Evolutionary conservation across 352 stramenopile species (phyloP).

Genomic region (Phytophthora megakarya): DNA sequence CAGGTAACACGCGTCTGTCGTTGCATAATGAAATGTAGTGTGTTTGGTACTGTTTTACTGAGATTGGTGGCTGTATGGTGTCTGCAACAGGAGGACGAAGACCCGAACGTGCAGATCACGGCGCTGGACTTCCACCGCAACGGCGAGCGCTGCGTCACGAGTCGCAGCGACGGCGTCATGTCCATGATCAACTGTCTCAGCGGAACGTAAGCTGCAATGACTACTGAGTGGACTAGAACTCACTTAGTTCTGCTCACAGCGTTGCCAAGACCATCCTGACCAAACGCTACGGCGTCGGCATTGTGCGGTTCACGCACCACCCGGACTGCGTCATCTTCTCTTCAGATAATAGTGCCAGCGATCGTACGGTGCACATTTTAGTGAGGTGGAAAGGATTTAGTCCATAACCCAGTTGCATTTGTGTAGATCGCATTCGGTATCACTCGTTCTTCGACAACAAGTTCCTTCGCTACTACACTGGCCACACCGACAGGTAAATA

Average conservation of each 20-base stretch:
- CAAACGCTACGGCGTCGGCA: constrained; percentile 82
- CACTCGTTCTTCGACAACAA: constrained; percentile 91
- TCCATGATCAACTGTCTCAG: constrained; percentile 85
- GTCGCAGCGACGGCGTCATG: constrained; percentile 77
- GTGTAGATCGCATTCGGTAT: constrained; percentile 81
- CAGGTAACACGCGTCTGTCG: constrained; percentile 37
- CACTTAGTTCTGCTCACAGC: too few species aligned
- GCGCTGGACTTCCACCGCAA: constrained; percentile 83
- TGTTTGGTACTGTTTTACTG: neutral
- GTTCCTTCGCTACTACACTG: constrained; percentile 87
- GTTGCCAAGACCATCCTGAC: constrained; percentile 87
- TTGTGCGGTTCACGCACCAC: constrained; percentile 83
- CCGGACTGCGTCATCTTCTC: constrained; percentile 88
- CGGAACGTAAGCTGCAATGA: constrained; percentile 74
- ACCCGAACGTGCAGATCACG: constrained; percentile 59
- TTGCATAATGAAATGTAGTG: too few species aligned
- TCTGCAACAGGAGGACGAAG: constrained; percentile 72
- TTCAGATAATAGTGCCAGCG: constrained; percentile 70
- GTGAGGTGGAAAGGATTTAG: neutral
- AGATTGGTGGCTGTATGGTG: neutral
- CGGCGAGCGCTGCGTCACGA: constrained; percentile 76
- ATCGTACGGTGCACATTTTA: constrained; percentile 49
- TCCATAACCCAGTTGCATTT: neutral
- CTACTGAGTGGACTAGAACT: too few species aligned
- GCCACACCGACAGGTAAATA: constrained; percentile 69